Conservation (phyloP, 495 filamentous ascomycete genomes). For the Collariella sp. region DNA sequence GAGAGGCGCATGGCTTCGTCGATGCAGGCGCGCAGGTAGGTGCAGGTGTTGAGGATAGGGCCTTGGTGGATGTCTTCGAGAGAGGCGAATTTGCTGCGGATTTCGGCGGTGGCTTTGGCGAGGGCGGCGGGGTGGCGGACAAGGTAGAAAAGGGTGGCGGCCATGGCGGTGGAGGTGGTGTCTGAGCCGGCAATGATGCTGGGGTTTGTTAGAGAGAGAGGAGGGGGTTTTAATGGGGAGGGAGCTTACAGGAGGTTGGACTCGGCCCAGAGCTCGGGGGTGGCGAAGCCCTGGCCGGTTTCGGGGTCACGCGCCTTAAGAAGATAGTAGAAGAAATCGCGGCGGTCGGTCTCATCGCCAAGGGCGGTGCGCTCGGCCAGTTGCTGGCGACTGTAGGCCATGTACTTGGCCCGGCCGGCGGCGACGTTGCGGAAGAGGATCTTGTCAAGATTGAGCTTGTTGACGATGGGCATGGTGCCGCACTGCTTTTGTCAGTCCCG, state of each 20-base stretch:
- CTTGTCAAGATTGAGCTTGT: slow-evolving; percentile 49
- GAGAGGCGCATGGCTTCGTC: slow-evolving; percentile 66
- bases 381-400: slow-evolving; percentile 48
- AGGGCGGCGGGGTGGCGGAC: slow-evolving; percentile 46
- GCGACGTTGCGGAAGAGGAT: slow-evolving; percentile 51
- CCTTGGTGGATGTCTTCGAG: slow-evolving; percentile 46
- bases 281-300: slow-evolving; percentile 56
- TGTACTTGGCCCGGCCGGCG: slow-evolving; percentile 35
- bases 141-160: slow-evolving; percentile 59
- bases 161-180: slow-evolving; percentile 57
- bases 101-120: slow-evolving; percentile 39
- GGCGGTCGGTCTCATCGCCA: slow-evolving; percentile 50
- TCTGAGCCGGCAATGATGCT: slow-evolving; percentile 53
- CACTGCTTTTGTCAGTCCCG: slow-evolving; percentile 25
- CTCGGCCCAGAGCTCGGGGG: slow-evolving; percentile 61
- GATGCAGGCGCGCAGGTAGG: slow-evolving; percentile 53
- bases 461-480: slow-evolving; percentile 47
- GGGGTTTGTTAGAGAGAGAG: not conserved
- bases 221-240: slow-evolving; percentile 31
- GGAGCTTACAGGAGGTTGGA: slow-evolving; percentile 53
- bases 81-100: slow-evolving; percentile 40
- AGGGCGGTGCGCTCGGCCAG: slow-evolving; percentile 46
- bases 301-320: slow-evolving; percentile 52
- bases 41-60: slow-evolving; percentile 45
- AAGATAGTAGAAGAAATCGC: slow-evolving; percentile 56